These are phyloP conservation scores for Bassia scoparia DNA, from an alignment of 148 eudicot genomes.

Conservation along the genomic window DNA sequence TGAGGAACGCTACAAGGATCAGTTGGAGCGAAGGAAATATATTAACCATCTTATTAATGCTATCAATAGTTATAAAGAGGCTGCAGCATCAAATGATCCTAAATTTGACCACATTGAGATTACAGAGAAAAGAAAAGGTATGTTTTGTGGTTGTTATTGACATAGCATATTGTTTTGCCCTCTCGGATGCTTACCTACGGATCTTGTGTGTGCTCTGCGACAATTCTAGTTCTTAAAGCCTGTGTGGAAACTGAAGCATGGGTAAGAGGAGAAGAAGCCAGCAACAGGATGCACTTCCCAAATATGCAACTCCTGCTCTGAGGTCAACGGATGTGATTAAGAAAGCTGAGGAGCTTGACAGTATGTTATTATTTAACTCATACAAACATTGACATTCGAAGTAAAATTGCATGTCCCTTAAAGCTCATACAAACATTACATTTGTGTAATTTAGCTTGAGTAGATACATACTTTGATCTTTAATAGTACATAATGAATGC, in stretches of 20 bases:
- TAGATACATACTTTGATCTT: too few relatives aligned
- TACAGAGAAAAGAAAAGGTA: conserved; percentile 82
- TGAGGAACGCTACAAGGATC: conserved; percentile 81
- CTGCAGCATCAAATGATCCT: conserved; percentile 60
- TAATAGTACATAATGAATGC: too few relatives aligned
- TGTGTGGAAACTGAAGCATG: conserved; percentile 77
- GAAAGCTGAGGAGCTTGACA: conserved; percentile 80
- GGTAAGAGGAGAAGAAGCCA: conserved; percentile 82
- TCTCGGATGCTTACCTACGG: background rate
- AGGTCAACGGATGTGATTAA: conserved; percentile 64
- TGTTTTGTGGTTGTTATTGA: background rate
- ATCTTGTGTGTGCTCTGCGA: background rate
- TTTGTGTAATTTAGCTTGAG: too few relatives aligned
- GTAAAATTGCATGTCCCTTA: too few relatives aligned
- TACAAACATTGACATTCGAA: too few relatives aligned
- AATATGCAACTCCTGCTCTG: conserved; percentile 58
- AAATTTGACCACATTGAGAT: conserved; percentile 87
- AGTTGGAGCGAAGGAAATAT: conserved; percentile 52
- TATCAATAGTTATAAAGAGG: conserved; percentile 69
- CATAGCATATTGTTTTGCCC: background rate
- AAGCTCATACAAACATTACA: too few relatives aligned
- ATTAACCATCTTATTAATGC: conserved; percentile 52
- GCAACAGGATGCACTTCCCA: conserved; percentile 80
- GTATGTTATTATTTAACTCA: conserved; percentile 27
- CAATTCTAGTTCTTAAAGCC: conserved; percentile 46